phyloP scores from a whole-genome alignment of 106 monocot genomes.

The Phalaenopsis aphrodite region DNA sequence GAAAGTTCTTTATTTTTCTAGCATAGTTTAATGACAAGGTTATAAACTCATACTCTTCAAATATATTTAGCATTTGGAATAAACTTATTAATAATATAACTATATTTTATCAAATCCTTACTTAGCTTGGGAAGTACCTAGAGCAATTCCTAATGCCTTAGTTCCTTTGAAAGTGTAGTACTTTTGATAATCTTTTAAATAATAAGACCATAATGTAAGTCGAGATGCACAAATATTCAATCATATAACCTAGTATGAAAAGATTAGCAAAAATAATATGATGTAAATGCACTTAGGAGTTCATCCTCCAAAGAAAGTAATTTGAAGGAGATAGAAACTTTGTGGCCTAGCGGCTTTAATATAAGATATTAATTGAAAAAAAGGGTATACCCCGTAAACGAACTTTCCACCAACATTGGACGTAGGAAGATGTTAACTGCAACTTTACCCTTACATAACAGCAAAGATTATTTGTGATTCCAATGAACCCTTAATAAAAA shows the following conservation, averaged over 20 bases:
- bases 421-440: background rate
- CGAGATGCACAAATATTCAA: background rate
- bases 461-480: background rate
- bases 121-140: too few species aligned
- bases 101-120: too few species aligned
- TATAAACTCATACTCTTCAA: too few species aligned
- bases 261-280: background rate
- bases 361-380: background rate
- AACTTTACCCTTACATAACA: background rate
- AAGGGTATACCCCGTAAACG: background rate
- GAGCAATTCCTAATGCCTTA: background rate
- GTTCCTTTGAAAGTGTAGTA: background rate
- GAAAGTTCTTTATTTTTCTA: too few species aligned
- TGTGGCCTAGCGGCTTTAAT: background rate
- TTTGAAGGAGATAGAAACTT: too few species aligned
- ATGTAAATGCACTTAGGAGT: too few species aligned
- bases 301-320: too few species aligned
- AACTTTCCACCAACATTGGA: too few species aligned
- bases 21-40: too few species aligned
- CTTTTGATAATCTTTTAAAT: background rate
- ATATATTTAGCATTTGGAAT: too few species aligned
- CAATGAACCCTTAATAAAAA: too few species aligned
- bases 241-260: background rate
- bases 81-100: too few species aligned
- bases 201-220: background rate